Evolutionary conservation across 2,329 filamentous ascomycete species (phyloP).

Genomic region (Septoria petroselini): DNA sequence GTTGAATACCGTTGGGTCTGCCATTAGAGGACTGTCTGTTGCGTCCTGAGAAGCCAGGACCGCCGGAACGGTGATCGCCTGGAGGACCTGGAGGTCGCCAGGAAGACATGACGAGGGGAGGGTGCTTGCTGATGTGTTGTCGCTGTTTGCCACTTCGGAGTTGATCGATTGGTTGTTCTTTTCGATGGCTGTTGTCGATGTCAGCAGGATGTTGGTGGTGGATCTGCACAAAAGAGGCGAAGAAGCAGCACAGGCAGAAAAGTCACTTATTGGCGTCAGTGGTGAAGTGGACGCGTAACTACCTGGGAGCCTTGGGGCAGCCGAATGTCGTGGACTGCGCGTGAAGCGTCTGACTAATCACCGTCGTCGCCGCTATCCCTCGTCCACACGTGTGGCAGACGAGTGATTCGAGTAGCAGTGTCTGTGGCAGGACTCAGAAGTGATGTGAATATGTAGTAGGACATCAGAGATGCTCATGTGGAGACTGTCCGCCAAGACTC

Average conservation of each 20-base stretch:
- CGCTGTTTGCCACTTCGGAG: too few species aligned
- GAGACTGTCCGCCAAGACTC: too few species aligned
- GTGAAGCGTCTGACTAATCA: constrained; percentile 4
- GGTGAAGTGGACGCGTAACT: constrained; percentile 8
- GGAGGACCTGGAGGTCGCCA: constrained; percentile 22
- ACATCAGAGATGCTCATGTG: too few species aligned
- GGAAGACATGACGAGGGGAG: constrained; percentile 16
- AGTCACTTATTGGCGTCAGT: neutral
- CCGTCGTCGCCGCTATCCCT: too few species aligned
- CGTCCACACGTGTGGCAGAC: too few species aligned
- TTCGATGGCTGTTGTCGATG: neutral
- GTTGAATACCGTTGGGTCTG: constrained; percentile 36
- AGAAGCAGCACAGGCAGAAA: neutral
- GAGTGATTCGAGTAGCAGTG: too few species aligned
- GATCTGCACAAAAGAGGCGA: neutral
- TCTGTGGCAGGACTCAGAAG: too few species aligned
- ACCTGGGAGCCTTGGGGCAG: constrained; percentile 6
- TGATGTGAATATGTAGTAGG: too few species aligned
- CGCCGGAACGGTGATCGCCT: constrained; percentile 20
- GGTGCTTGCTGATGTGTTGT: too few species aligned
- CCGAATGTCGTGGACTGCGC: constrained; percentile 1
- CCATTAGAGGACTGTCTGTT: constrained; percentile 31
- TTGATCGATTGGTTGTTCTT: too few species aligned
- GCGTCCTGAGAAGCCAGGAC: constrained; percentile 24
- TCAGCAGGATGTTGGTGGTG: neutral